Percentiles rank a stretch among this genome's conserved stretches.
Conservation (phyloP, 2,329 filamentous ascomycete genomes). For the Fusarium odoratissimum region DNA sequence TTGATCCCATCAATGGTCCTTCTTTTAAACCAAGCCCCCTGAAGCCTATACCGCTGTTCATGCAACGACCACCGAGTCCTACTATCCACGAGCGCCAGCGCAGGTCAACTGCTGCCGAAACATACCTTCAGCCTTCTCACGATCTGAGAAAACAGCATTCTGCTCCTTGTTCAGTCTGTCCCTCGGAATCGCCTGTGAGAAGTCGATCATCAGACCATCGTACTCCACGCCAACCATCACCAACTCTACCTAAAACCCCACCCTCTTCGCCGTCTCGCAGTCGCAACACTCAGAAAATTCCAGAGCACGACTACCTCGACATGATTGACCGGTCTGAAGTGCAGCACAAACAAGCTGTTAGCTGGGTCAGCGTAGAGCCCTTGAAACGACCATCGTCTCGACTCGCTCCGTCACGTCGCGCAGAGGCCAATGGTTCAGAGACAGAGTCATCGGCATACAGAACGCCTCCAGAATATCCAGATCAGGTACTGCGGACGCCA, state of each 20-base stretch:
- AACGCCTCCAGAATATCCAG: conserved; percentile 48
- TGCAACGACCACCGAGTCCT: conserved; percentile 49
- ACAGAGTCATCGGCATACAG: conserved; percentile 44
- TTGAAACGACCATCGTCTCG: conserved; percentile 54
- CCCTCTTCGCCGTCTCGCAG: conserved; percentile 1
- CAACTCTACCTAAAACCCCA: conserved; percentile 1
- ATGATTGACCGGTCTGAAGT: conserved; percentile 16
- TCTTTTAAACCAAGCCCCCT: conserved; percentile 61
- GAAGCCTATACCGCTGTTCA: conserved; percentile 64
- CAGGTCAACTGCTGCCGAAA: conserved; percentile 15
- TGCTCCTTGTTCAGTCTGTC: conserved; percentile 5
- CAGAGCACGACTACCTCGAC: not conserved
- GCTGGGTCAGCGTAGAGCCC: conserved; percentile 52
- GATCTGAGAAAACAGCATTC: conserved; percentile 14
- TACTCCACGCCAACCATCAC: not conserved
- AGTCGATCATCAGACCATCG: not conserved
- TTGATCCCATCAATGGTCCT: conserved; percentile 59
- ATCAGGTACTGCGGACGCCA: conserved; percentile 24
- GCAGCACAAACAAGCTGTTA: conserved; percentile 27
- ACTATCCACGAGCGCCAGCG: conserved; percentile 20
- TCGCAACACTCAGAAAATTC: not conserved
- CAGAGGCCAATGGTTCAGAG: conserved; percentile 36
- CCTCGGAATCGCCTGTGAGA: not conserved
- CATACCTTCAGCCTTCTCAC: conserved; percentile 23
- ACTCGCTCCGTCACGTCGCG: conserved; percentile 36